Evolutionary conservation across 768 basidiomycete species (phyloP).

Genomic region (Termitomyces sp.): DNA sequence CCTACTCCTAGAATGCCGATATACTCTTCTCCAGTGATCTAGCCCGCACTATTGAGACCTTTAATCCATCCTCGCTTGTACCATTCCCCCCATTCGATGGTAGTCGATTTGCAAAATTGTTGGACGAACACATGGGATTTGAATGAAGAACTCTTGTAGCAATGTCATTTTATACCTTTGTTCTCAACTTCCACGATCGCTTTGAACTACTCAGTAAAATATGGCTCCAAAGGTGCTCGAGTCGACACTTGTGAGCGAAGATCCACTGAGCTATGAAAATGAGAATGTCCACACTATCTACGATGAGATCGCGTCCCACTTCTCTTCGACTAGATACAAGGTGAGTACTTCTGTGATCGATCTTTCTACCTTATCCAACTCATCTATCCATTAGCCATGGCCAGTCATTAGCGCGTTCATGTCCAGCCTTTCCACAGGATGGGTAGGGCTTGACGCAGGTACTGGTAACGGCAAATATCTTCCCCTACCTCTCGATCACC

Average conservation of each 20-base stretch:
- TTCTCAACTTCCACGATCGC: slow-evolving; percentile 12
- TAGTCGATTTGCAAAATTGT: slow-evolving; percentile 56
- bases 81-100: slow-evolving; percentile 71
- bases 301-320: slow-evolving; percentile 82
- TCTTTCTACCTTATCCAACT: background rate
- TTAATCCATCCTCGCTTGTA: slow-evolving; percentile 40
- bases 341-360: slow-evolving; percentile 30
- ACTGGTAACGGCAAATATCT: slow-evolving; percentile 99
- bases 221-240: slow-evolving; percentile 29
- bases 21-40: slow-evolving; percentile 40
- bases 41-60: slow-evolving; percentile 44
- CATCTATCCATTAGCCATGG: slow-evolving; percentile 64
- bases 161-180: background rate
- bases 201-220: background rate
- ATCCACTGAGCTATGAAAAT: slow-evolving; percentile 62
- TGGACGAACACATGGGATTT: slow-evolving; percentile 83
- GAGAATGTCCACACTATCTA: slow-evolving; percentile 81
- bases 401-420: slow-evolving; percentile 81
- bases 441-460: slow-evolving; percentile 90
- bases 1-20: background rate
- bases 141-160: slow-evolving; percentile 13
- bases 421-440: slow-evolving; percentile 64
- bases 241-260: slow-evolving; percentile 37
- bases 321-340: slow-evolving; percentile 88
- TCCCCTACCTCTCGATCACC: slow-evolving; percentile 62